Conservation (phyloP, 805 yeast species). For the Ogataea ramenticola region DNA sequence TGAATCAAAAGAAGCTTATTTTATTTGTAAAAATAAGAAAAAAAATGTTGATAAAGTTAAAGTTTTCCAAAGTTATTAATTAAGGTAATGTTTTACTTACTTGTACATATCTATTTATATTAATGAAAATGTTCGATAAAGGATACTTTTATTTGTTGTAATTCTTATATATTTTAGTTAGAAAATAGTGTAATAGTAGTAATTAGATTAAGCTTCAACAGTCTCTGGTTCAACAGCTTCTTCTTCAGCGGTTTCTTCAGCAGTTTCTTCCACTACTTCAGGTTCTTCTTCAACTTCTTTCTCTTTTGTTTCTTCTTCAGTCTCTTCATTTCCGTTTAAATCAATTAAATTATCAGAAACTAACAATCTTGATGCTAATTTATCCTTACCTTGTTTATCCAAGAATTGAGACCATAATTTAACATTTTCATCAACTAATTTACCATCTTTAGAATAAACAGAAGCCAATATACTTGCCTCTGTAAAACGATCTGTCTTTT, state of each 20-base stretch:
- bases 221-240: background rate
- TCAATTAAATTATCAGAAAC: constrained; percentile 25
- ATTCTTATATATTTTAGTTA: no score
- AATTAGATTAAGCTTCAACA: no score
- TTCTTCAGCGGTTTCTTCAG: constrained; percentile 7
- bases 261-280: constrained; percentile 11
- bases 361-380: constrained; percentile 56
- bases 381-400: constrained; percentile 39
- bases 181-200: no score
- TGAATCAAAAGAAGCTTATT: constrained; percentile 78
- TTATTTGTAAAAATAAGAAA: constrained; percentile 54
- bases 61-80: constrained; percentile 28
- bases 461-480: constrained; percentile 81
- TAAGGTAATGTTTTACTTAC: no score
- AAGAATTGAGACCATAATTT: constrained; percentile 64
- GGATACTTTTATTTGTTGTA: background rate
- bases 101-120: no score
- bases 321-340: constrained; percentile 13
- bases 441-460: constrained; percentile 52
- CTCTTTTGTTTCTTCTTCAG: constrained; percentile 13
- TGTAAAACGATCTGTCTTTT: constrained; percentile 59
- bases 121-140: constrained; percentile 1
- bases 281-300: constrained; percentile 12
- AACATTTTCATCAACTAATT: constrained; percentile 37
- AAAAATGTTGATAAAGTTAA: constrained; percentile 32